phyloP scores from a whole-genome alignment of 164 flowering plant genomes.

The Umbilicus rupestris region DNA sequence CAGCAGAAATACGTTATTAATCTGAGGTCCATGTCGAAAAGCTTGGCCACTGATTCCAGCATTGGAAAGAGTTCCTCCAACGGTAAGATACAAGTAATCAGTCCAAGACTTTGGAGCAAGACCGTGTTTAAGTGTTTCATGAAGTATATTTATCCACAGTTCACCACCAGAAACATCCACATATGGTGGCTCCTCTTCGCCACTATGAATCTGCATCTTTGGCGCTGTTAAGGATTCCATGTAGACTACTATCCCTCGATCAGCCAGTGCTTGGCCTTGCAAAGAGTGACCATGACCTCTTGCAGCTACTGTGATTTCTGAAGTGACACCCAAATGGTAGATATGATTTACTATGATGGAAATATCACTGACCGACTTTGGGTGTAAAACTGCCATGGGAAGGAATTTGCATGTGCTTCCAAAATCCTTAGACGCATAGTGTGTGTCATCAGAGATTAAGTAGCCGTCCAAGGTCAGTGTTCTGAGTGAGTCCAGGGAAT shows the following conservation, averaged over 20 bases:
- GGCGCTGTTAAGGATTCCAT: constrained; percentile 57
- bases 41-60: constrained; percentile 97
- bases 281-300: constrained; percentile 89
- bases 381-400: constrained; percentile 60
- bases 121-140: constrained; percentile 58
- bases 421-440: constrained; percentile 65
- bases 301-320: constrained; percentile 70
- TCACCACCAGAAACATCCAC: constrained; percentile 84
- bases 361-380: constrained; percentile 57
- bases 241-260: constrained; percentile 51
- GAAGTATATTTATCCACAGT: constrained; percentile 77
- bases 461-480: constrained; percentile 3
- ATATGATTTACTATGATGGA: constrained; percentile 43
- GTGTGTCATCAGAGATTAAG: constrained; percentile 10
- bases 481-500: background rate
- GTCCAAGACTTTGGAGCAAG: constrained; percentile 96
- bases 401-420: constrained; percentile 49
- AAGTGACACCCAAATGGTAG: constrained; percentile 37
- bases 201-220: constrained; percentile 30
- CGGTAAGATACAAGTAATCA: constrained; percentile 80
- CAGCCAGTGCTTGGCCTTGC: constrained; percentile 80
- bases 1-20: constrained; percentile 69
- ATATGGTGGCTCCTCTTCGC: constrained; percentile 45
- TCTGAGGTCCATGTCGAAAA: constrained; percentile 82
- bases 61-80: constrained; percentile 88